These are phyloP conservation scores for Annona cherimola DNA, from an alignment of 164 flowering plant genomes.

Conservation along the genomic window DNA sequence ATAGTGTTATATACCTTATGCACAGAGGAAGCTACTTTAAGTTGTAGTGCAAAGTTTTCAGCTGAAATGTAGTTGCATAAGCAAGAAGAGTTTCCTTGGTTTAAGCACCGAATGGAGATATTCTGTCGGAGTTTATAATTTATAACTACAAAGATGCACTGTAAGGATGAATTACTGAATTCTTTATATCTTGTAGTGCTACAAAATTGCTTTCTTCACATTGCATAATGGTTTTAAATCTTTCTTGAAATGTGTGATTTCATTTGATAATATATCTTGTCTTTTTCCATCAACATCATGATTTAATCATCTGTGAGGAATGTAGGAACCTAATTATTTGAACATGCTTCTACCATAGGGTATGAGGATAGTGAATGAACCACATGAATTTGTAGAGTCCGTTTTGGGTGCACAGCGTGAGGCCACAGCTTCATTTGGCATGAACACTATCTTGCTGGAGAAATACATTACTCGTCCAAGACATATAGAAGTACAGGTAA, in stretches of 20 bases:
- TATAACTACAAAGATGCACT: background rate
- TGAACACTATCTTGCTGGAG: conserved; percentile 79
- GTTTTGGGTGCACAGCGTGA: conserved; percentile 95
- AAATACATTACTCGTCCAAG: conserved; percentile 90
- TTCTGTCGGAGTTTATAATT: too few species aligned
- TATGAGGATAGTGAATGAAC: conserved; percentile 85
- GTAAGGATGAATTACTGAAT: background rate
- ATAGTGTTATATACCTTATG: too few species aligned
- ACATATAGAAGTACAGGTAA: conserved; percentile 98
- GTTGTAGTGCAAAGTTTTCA: too few species aligned
- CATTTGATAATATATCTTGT: background rate
- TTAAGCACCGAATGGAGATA: too few species aligned
- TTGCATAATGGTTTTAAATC: background rate
- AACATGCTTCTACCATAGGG: conserved; percentile 42
- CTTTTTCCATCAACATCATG: background rate
- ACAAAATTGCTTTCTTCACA: background rate
- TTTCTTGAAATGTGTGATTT: background rate
- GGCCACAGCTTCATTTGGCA: conserved; percentile 97
- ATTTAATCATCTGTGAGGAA: background rate
- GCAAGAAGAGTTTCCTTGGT: too few species aligned
- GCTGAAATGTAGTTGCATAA: too few species aligned
- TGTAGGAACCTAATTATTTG: background rate
- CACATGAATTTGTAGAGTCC: conserved; percentile 73
- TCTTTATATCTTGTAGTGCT: background rate
- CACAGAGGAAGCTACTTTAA: too few species aligned